Conservation (phyloP, 257 asterid genomes). For the Hygrophila difformis region DNA sequence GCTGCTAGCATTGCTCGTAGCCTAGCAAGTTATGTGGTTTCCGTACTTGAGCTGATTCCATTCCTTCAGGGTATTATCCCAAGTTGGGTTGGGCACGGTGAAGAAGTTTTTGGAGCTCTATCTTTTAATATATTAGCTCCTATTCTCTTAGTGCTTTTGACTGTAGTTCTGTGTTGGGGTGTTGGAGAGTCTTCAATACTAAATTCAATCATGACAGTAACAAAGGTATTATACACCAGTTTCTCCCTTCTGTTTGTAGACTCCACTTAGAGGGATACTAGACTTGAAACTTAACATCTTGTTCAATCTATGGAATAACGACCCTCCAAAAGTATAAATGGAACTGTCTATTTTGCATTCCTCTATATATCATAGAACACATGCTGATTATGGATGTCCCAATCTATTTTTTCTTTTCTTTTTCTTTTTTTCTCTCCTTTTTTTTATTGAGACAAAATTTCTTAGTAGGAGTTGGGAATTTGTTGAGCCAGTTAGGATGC, state of each 20-base stretch:
- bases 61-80: constrained; percentile 60
- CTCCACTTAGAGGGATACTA: constrained; percentile 7
- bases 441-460: not conserved
- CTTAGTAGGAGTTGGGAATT: constrained; percentile 2
- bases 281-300: not conserved
- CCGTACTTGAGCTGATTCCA: constrained; percentile 75
- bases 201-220: constrained; percentile 68
- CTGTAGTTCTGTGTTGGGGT: constrained; percentile 72
- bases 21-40: constrained; percentile 73
- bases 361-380: not conserved
- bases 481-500: constrained; percentile 4
- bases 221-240: constrained; percentile 44
- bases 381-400: not conserved
- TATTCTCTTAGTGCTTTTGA: constrained; percentile 52
- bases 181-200: constrained; percentile 86
- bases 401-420: constrained; percentile 2
- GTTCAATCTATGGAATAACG: constrained; percentile 3
- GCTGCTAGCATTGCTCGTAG: constrained; percentile 99
- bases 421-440: too few species aligned
- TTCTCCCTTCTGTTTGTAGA: constrained; percentile 4
- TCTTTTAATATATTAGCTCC: constrained; percentile 85
- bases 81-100: constrained; percentile 88
- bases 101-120: constrained; percentile 57
- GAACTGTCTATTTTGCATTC: constrained; percentile 1
- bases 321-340: not conserved